Evolutionary conservation across 176 grass and related monocot genomes (phyloP).

Genomic region (Musa acuminata): DNA sequence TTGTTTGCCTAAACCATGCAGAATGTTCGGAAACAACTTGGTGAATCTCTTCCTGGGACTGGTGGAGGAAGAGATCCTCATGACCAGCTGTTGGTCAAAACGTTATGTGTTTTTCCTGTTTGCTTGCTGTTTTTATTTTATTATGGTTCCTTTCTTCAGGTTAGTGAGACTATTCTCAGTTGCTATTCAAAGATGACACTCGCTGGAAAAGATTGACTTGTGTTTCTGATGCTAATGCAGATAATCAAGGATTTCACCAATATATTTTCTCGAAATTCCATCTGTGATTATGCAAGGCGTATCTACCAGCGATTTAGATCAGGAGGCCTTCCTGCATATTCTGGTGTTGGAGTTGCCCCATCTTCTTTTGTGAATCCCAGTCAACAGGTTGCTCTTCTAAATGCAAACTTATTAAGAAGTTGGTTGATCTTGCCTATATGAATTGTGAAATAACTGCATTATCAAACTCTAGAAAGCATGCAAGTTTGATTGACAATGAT

Average conservation of each 20-base stretch:
- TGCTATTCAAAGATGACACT: slow-evolving; percentile 2
- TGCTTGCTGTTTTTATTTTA: slow-evolving; percentile 60
- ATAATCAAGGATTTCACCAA: slow-evolving; percentile 43
- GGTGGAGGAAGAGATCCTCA: slow-evolving; percentile 59
- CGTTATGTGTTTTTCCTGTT: slow-evolving; percentile 66
- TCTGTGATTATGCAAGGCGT: slow-evolving; percentile 40
- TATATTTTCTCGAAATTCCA: slow-evolving; percentile 19
- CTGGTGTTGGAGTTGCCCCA: slow-evolving; percentile 50
- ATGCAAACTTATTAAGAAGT: not conserved
- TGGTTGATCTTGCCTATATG: not conserved
- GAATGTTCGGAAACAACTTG: slow-evolving; percentile 66
- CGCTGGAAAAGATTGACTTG: slow-evolving; percentile 1
- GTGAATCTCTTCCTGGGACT: slow-evolving; percentile 76
- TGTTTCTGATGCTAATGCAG: slow-evolving; percentile 34
- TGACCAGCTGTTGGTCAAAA: slow-evolving; percentile 49
- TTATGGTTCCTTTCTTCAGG: slow-evolving; percentile 65
- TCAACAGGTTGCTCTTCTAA: slow-evolving; percentile 46
- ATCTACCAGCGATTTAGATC: slow-evolving; percentile 55
- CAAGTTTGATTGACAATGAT: not conserved
- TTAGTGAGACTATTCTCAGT: slow-evolving; percentile 23
- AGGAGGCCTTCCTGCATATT: slow-evolving; percentile 67
- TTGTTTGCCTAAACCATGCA: slow-evolving; percentile 16
- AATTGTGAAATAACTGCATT: not conserved
- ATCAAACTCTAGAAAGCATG: not conserved
- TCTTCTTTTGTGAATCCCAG: slow-evolving; percentile 54